phyloP scores from a whole-genome alignment of 768 basidiomycete genomes.

The Lactifluus hygrophoroides region DNA sequence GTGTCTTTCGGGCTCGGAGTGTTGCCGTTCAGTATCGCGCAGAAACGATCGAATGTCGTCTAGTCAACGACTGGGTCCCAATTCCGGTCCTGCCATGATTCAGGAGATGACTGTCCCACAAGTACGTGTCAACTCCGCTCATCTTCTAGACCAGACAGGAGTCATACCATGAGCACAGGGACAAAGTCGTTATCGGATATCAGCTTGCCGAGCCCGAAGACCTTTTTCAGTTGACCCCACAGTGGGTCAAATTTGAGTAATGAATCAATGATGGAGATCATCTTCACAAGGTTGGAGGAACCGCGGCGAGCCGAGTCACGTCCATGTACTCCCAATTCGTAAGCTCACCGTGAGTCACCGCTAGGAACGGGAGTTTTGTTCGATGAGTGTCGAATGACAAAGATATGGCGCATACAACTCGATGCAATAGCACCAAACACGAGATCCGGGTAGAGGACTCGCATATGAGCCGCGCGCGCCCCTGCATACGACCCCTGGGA shows the following conservation, averaged over 20 bases:
- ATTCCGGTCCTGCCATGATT: conserved; percentile 73
- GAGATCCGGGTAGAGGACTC: conserved; percentile 75
- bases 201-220: conserved; percentile 68
- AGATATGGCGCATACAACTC: conserved; percentile 43
- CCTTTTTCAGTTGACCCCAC: conserved; percentile 48
- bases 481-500: conserved; percentile 85
- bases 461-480: conserved; percentile 89
- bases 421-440: conserved; percentile 87
- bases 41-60: conserved; percentile 58
- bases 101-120: conserved; percentile 45
- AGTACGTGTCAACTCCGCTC: neutral
- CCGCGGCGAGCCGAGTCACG: conserved; percentile 63
- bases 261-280: conserved; percentile 53
- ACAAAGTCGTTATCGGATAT: conserved; percentile 73
- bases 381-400: neutral
- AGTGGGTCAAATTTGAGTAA: conserved; percentile 43
- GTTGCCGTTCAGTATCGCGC: conserved; percentile 35
- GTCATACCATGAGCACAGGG: conserved; percentile 51
- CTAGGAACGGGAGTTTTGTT: conserved; percentile 28
- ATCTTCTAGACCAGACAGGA: neutral
- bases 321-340: conserved; percentile 88
- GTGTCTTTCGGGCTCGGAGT: conserved; percentile 1
- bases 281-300: conserved; percentile 47
- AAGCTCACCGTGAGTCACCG: conserved; percentile 77
- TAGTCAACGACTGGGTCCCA: conserved; percentile 74